A percentile compares a stretch with the other conserved stretches of the same genome.
Conservation (phyloP, 257 asterid species). For the Gentiana macrophylla region DNA sequence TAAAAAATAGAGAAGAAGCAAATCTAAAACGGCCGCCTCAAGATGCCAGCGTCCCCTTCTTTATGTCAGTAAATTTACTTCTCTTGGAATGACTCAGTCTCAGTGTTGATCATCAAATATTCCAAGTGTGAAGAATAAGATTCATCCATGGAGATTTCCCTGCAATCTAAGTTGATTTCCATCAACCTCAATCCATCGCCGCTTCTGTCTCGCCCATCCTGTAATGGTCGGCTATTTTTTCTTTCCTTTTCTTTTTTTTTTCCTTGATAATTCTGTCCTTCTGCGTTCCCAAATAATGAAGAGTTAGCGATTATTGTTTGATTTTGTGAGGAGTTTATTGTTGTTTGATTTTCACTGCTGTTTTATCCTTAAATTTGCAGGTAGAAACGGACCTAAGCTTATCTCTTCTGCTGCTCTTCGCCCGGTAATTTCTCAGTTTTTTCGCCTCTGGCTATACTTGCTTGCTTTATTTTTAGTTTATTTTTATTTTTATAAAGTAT, state of each 20-base stretch:
- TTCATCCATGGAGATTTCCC: slow-evolving; percentile 12
- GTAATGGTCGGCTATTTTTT: slow-evolving; percentile 1
- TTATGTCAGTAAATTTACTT: no score
- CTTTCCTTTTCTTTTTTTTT: not conserved
- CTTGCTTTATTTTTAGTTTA: no score
- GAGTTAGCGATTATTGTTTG: not conserved
- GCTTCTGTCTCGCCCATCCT: slow-evolving; percentile 9
- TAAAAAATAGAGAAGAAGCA: no score
- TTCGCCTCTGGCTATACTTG: no score
- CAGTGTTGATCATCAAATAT: no score
- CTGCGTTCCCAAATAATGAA: not conserved
- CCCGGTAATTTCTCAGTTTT: slow-evolving; percentile 12
- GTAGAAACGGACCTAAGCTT: slow-evolving; percentile 5
- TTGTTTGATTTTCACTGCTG: not conserved
- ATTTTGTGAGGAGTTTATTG: no score
- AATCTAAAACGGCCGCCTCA: no score
- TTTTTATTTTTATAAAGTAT: no score
- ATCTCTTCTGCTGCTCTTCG: slow-evolving; percentile 11
- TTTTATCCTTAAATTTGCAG: slow-evolving; percentile 4
- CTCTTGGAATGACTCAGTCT: no score
- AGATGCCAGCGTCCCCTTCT: no score
- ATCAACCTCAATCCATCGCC: slow-evolving; percentile 8
- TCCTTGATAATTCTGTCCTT: not conserved
- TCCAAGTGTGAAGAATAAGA: not conserved
- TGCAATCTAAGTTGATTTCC: slow-evolving; percentile 8